Evolutionary conservation across 2,329 filamentous ascomycete genomes (phyloP), one percentile per base, ranked within the genome.

Genomic region (Seiridium cupressi): DNA sequence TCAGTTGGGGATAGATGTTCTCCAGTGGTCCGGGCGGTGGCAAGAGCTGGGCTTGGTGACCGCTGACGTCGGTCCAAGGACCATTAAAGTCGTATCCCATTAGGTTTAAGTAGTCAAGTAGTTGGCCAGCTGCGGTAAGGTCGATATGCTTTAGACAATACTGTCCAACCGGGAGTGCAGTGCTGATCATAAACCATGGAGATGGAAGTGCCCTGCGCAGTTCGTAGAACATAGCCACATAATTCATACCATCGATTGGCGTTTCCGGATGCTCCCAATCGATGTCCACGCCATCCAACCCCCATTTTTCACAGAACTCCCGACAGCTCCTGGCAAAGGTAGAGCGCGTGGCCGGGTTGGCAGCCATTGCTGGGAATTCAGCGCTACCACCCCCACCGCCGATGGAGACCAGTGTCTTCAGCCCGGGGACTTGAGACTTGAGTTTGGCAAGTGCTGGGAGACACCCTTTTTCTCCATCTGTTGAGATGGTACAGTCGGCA

Each of bases 81-180:
- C 88, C 88, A 0, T 82, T 80, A 65, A 89, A 89, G 70, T 90
- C 88, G 68, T 90, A 90, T 10, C 82, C 79, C 88, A 90, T 90
- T 49, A 90, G 76, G 67, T 90, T 89, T 62, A 90, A 74, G 66
- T 84, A 77, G 69, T 90, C 86, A 51, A 90, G 77, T 44, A 84
- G 74, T 3, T 76, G 65, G 1, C 81, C 77, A 1, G 84, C 82
- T 9, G 78, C 74, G 3, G 66, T 65, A 3, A 89, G 74, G 63
- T 88, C 79, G 68, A 90, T 86, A 68, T 89, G 77, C 62, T 77
- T 78, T 26, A 90, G 77, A 11, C 82, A 84, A 79, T 86, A 89
- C 66, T 85, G 78, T 1, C 85, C 86, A 1, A 83, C 84, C 2
- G 87, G 86, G 1, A 90, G 80, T 7, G 87, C 87, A 1, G 85